These are phyloP conservation scores for Chlamydomonas asymmetrica DNA, from an alignment of 139 green algal species.

Conservation along the genomic window DNA sequence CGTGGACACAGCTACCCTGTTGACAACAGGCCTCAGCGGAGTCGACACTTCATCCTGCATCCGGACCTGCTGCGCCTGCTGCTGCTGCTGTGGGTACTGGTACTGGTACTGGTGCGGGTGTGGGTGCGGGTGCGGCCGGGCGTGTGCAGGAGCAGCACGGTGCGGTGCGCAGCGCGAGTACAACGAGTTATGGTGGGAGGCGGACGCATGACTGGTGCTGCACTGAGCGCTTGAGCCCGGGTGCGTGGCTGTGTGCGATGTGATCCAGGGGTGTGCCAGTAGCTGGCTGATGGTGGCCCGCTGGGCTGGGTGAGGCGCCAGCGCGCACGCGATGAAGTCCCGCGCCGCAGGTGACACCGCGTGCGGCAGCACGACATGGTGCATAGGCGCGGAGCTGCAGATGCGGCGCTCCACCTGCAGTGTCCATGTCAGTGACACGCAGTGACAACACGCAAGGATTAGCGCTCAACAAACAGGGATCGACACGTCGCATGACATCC, in stretches of 20 bases:
- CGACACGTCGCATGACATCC: slow-evolving; percentile 22
- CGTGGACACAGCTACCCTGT: too few relatives aligned
- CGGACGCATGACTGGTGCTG: too few relatives aligned
- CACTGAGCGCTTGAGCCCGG: neutral
- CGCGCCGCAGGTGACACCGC: slow-evolving; percentile 17
- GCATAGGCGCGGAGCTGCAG: neutral
- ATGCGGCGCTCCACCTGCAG: slow-evolving; percentile 9
- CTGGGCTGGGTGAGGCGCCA: slow-evolving; percentile 16
- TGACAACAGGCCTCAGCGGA: too few relatives aligned
- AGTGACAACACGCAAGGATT: neutral
- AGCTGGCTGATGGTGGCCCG: slow-evolving; percentile 30
- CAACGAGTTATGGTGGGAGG: too few relatives aligned
- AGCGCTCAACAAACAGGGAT: slow-evolving; percentile 23
- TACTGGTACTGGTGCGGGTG: too few relatives aligned
- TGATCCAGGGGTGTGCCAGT: slow-evolving; percentile 38
- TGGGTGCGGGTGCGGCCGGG: too few relatives aligned
- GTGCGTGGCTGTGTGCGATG: neutral
- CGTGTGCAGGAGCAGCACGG: too few relatives aligned
- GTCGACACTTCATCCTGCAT: too few relatives aligned
- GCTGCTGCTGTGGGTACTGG: too few relatives aligned
- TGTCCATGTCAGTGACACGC: neutral
- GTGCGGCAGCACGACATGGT: slow-evolving; percentile 7
- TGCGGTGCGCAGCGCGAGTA: too few relatives aligned
- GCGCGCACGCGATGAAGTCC: slow-evolving; percentile 21
- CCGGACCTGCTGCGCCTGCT: too few relatives aligned